Evolutionary conservation across 1,139 yeast genomes (phyloP), one percentile per base, ranked within the genome.

Genomic region (Saccharomyces pastorianus): DNA sequence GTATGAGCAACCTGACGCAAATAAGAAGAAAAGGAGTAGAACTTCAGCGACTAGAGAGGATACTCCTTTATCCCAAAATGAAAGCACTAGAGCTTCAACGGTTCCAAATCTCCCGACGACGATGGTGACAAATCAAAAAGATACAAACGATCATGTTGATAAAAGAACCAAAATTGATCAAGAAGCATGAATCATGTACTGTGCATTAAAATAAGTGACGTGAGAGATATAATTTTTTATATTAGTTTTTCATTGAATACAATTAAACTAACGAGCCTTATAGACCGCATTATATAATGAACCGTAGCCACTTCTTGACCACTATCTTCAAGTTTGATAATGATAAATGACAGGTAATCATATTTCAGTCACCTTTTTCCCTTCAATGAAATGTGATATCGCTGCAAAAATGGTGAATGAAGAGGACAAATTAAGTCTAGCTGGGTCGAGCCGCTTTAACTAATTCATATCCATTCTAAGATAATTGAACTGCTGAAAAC

Each of bases 1-100:
- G 63, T 77, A 78, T 58, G 96, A 88, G 58, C 87, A 87, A 0
- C 84, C 85, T 1, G 77, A 74, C n/a, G 58, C 62, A 3, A 66
- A 64, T 52, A 64, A 60, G 53, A 66, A 65, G 50, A 60, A 64
- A 46, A 47, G 44, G 17, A 38, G 25, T 38, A 38, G 44, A 38
- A 38, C 44, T 5, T 4, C 25, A 8, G 23, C 44, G 17, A 38
- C 44, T 17, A 38, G 44, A 38, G 44, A 38, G n/a, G 44, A 38
- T 17, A 38, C 44, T 38, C 44, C 44, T 20, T 9, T 38, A 38
- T 38, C 44, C 11, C 44, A 17, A 8, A 38, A 38, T 17, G 44
- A 38, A 38, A 38, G 44, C 23, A 38, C 25, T 4, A 17, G 44
- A 17, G 44, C 44, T 20, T 38, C 44, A 7, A 38, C 25, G 13